phyloP scores from a whole-genome alignment of 2,329 filamentous ascomycete genomes.

The Bretziella fagacearum region DNA sequence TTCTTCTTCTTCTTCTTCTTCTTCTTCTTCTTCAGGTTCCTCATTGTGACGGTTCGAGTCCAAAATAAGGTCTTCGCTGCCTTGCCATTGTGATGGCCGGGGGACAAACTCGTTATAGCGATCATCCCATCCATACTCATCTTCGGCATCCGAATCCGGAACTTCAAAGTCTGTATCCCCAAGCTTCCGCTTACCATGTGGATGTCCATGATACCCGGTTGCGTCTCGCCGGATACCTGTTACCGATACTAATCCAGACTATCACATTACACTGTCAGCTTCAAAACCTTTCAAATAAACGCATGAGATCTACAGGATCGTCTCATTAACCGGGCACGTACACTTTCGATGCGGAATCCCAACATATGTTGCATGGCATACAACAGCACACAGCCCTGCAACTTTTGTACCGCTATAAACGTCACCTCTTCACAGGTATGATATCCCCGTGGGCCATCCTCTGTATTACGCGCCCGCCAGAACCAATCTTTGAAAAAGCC shows the following conservation, averaged over 20 bases:
- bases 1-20: constrained; percentile 16
- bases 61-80: constrained; percentile 45
- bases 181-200: constrained; percentile 44
- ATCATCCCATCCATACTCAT: constrained; percentile 56
- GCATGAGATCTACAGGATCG: background rate
- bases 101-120: constrained; percentile 43
- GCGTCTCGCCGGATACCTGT: constrained; percentile 15
- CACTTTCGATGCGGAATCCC: constrained; percentile 33
- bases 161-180: constrained; percentile 27
- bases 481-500: constrained; percentile 67
- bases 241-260: constrained; percentile 14
- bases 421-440: constrained; percentile 9
- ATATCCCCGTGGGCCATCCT: background rate
- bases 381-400: constrained; percentile 33
- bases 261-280: background rate
- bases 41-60: constrained; percentile 26
- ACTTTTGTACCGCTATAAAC: constrained; percentile 41
- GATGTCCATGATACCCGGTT: background rate
- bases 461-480: constrained; percentile 22
- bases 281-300: background rate
- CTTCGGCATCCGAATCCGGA: constrained; percentile 43
- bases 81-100: constrained; percentile 50
- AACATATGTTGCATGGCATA: constrained; percentile 28
- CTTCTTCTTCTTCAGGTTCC: constrained; percentile 17
- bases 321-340: constrained; percentile 21